These are phyloP conservation scores for Trichoderma sp. DNA, from an alignment of 2,329 filamentous ascomycete species.

Conservation along the genomic window DNA sequence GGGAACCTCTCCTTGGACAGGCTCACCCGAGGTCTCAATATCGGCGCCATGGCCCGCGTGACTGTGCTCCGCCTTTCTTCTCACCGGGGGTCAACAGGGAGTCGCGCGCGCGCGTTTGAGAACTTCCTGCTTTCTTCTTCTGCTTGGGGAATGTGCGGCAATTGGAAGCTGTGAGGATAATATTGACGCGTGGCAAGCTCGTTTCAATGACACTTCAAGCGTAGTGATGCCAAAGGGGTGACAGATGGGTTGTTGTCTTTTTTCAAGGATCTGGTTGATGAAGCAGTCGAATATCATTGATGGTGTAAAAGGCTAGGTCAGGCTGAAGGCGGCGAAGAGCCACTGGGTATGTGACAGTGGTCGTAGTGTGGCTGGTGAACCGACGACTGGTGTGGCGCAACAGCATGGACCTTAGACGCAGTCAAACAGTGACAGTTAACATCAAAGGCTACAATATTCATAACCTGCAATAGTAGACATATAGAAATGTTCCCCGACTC, in stretches of 20 bases:
- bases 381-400: background rate
- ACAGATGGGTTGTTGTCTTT: background rate
- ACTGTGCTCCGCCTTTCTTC: background rate
- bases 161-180: background rate
- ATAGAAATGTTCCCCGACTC: too few relatives aligned
- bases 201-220: background rate
- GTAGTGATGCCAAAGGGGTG: background rate
- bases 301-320: conserved; percentile 3
- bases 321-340: conserved; percentile 14
- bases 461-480: too few relatives aligned
- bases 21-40: conserved; percentile 53
- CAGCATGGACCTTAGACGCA: background rate
- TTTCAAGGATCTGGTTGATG: background rate
- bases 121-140: background rate
- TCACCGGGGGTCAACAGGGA: background rate
- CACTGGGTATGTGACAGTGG: background rate
- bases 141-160: background rate
- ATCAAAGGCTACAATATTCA: too few relatives aligned
- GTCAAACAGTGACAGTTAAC: too few relatives aligned
- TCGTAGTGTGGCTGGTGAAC: conserved; percentile 5
- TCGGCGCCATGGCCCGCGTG: conserved; percentile 43
- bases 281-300: background rate
- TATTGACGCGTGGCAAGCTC: background rate
- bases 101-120: background rate
- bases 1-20: conserved; percentile 72